Conservation (phyloP, 1,139 yeast genomes). For the Saccharomyces hybrid region DNA sequence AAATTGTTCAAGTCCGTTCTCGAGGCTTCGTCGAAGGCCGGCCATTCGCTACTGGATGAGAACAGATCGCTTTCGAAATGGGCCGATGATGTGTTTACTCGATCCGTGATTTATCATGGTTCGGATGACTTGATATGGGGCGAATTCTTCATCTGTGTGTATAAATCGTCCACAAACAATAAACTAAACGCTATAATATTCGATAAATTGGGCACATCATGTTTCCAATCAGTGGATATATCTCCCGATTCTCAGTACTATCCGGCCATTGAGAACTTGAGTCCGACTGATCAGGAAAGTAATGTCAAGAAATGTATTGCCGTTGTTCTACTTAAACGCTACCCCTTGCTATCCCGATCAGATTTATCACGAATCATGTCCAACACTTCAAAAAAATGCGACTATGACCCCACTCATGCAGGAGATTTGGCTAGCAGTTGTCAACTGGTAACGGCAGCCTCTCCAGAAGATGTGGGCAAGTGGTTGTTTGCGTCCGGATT, state of each 20-base stretch:
- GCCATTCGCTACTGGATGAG: neutral
- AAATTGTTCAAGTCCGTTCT: neutral
- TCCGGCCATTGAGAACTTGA: slow-evolving; percentile 70
- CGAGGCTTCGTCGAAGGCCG: neutral
- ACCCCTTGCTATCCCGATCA: slow-evolving; percentile 39
- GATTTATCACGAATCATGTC: neutral
- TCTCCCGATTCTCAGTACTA: slow-evolving; percentile 58
- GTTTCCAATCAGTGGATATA: slow-evolving; percentile 53
- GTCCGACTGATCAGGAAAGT: slow-evolving; percentile 42
- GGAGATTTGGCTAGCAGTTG: slow-evolving; percentile 85
- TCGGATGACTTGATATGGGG: slow-evolving; percentile 49
- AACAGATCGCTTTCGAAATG: neutral
- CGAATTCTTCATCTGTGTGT: slow-evolving; percentile 45
- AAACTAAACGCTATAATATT: slow-evolving; percentile 54
- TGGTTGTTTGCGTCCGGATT: slow-evolving; percentile 54
- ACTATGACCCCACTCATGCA: slow-evolving; percentile 33
- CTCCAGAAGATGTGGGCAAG: slow-evolving; percentile 39
- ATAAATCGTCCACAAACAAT: slow-evolving; percentile 37
- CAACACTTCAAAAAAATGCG: slow-evolving; percentile 11
- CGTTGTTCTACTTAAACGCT: slow-evolving; percentile 60
- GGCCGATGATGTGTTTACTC: slow-evolving; percentile 28
- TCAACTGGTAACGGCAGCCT: slow-evolving; percentile 32
- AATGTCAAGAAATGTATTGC: slow-evolving; percentile 72
- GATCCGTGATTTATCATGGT: slow-evolving; percentile 51
- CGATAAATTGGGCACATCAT: slow-evolving; percentile 62